Evolutionary conservation across 257 asterid species (phyloP).

Genomic region (Solanum lycopersicoides): DNA sequence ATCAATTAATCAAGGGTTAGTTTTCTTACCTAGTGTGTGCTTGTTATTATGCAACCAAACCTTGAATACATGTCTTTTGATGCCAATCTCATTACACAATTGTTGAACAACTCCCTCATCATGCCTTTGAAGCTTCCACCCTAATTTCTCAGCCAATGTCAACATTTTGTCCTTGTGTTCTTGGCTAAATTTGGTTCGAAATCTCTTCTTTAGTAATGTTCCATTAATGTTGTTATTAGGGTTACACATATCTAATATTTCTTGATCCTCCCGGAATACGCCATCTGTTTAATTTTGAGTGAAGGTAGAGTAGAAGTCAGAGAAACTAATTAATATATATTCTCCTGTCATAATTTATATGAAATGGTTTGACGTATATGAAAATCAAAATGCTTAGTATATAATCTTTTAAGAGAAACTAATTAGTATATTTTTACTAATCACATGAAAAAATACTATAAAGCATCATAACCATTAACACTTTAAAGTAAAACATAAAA

Average conservation of each 20-base stretch:
- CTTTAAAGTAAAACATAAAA: too few relatives aligned
- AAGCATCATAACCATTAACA: background rate
- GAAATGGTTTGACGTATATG: too few relatives aligned
- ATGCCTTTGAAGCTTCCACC: constrained; percentile 61
- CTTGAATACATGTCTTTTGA: constrained; percentile 3
- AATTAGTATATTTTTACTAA: too few relatives aligned
- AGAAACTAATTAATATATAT: too few relatives aligned
- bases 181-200: constrained; percentile 43
- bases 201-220: constrained; percentile 37
- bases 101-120: constrained; percentile 56
- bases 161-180: constrained; percentile 78
- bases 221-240: constrained; percentile 16
- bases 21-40: constrained; percentile 68
- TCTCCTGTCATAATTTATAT: too few relatives aligned
- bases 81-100: constrained; percentile 47
- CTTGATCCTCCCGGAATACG: constrained; percentile 38
- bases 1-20: background rate
- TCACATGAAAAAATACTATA: background rate
- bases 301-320: background rate
- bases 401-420: too few relatives aligned
- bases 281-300: background rate
- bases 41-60: constrained; percentile 14
- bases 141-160: constrained; percentile 55
- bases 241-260: constrained; percentile 17
- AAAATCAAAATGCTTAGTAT: too few relatives aligned